Base-by-base conservation (phyloP, 1,284 basidiomycete species). In the Ceratobasidium sp. region DNA sequence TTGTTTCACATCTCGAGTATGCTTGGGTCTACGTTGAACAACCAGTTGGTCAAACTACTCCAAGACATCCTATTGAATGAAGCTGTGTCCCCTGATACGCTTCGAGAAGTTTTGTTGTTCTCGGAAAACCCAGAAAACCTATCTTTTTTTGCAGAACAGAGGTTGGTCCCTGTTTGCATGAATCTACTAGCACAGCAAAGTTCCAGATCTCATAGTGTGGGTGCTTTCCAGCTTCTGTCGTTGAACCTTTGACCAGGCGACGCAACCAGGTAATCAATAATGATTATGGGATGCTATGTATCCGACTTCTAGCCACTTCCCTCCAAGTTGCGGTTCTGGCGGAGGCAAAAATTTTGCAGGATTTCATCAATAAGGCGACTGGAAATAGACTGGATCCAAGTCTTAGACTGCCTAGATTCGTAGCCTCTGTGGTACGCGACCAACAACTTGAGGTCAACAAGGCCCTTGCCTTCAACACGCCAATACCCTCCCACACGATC, bases 261-360 rank as follows among this genome's bases (percentile, higher is more conserved):
- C 24, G 7, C 24, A 6, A 6, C 7, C 7, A 53, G 50, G 50
- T 53, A 8, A 7, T 24, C n/a, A n/a, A 53, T n/a, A 53, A n/a
- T n/a, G 50, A 53, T n/a, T 53, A 53, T 53, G 50, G 50, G n/a
- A 53, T 53, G 7, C 50, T 53, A 6, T 53, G 50, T n/a, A n/a
- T 53, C 7, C 50, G 24, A 24, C 19, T 53, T n/a, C 7, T 53
- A 7, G 19, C 50, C 19, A 8, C 24, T 8, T 53, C 7, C 24
- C 19, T 53, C n/a, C 50, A 53, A n/a, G 50, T 53, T n/a, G 50
- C 9, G n/a, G n/a, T 53, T n/a, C n/a, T 53, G 50, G 7, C 6
- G 6, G 50, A 53, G 7, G n/a, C 19, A n/a, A 17, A n/a, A 6
- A 53, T 53, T n/a, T 53, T n/a, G n/a, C n/a, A 17, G n/a, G 50